Percentiles rank a stretch among this genome's conserved stretches.
Conservation (phyloP, 805 yeast genomes). For the Ogataea corticis region DNA sequence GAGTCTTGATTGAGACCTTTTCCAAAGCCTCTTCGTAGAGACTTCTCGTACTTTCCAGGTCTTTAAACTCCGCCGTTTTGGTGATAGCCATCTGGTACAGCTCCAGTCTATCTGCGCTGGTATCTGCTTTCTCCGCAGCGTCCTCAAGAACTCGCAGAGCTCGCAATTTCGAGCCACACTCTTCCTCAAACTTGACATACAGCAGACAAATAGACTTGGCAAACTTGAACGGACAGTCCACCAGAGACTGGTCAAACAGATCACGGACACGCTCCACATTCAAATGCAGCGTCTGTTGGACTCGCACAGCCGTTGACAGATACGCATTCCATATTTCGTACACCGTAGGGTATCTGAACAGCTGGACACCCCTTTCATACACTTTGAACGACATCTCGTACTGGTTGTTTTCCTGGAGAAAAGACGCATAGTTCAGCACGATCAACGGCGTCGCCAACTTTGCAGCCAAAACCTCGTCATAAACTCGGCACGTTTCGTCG, state of each 20-base stretch:
- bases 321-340: slow-evolving; percentile 76
- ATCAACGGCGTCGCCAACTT: slow-evolving; percentile 70
- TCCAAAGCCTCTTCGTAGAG: slow-evolving; percentile 54
- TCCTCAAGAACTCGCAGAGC: slow-evolving; percentile 48
- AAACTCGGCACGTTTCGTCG: slow-evolving; percentile 41
- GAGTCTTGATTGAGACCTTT: slow-evolving; percentile 26
- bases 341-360: slow-evolving; percentile 60
- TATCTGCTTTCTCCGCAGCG: slow-evolving; percentile 38
- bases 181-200: slow-evolving; percentile 65
- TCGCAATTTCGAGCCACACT: slow-evolving; percentile 49
- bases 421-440: slow-evolving; percentile 65
- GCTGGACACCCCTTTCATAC: slow-evolving; percentile 66
- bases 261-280: slow-evolving; percentile 63
- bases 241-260: slow-evolving; percentile 67
- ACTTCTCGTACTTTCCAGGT: slow-evolving; percentile 44
- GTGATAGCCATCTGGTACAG: slow-evolving; percentile 46
- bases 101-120: slow-evolving; percentile 34
- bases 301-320: slow-evolving; percentile 48
- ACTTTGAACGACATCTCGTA: slow-evolving; percentile 55
- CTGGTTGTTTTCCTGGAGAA: slow-evolving; percentile 48
- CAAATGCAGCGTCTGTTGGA: slow-evolving; percentile 32
- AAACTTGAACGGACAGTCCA: slow-evolving; percentile 48
- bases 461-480: slow-evolving; percentile 54
- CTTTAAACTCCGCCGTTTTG: slow-evolving; percentile 41
- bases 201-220: slow-evolving; percentile 50